Base-by-base conservation (phyloP, 2,329 filamentous ascomycete species). In the Zasmidium angulare region DNA sequence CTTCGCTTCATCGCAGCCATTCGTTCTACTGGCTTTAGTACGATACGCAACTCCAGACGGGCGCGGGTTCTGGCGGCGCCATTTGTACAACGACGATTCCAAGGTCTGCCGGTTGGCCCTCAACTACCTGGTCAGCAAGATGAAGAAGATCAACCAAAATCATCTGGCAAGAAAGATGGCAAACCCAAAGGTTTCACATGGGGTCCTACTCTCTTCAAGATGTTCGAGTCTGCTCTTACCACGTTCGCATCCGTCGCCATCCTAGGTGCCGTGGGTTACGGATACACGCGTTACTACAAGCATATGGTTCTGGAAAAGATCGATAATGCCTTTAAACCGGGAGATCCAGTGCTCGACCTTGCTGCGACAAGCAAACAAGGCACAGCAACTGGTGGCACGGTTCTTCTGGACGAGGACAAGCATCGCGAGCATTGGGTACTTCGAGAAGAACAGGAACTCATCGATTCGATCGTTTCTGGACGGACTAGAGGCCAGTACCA, bases 271-370 rank as follows among this genome's bases (percentile, higher is more conserved):
- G 89, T 90, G 6, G 91, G 88, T 22, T 93, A 90, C 74, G 81
- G 82, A 50, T 96, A 64, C 55, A 66, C 66, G 22, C 66, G 78
- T 24, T 81, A 80, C 68, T 77, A 99, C 84, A 99, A 99, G 78
- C 83, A 88, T 76, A 78, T 96, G 57, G 91, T 98, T 24, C 79
- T 98, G n/a, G 79, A 87, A 65, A 99, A 99, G 77, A 98, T 99
- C 82, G 86, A 90, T 66, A 89, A 89, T 68, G 95, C 95, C 22
- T 99, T 99, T 75, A 83, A 89, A 59, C 92, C 93, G 1, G 95
- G 95, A 11, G 95, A 99, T 72, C 23, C 84, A 93, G 19, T 93
- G 90, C 58, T 75, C 43, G 71, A 73, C 40, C 62, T 75, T 49
- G 91, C 91, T 1, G 88, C 89, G 55, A 64, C 70, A 49, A 64